Evolutionary conservation across 352 stramenopile genomes (phyloP), one percentile per base, ranked within the genome.

Genomic region (Phytophthora niederhauseri): DNA sequence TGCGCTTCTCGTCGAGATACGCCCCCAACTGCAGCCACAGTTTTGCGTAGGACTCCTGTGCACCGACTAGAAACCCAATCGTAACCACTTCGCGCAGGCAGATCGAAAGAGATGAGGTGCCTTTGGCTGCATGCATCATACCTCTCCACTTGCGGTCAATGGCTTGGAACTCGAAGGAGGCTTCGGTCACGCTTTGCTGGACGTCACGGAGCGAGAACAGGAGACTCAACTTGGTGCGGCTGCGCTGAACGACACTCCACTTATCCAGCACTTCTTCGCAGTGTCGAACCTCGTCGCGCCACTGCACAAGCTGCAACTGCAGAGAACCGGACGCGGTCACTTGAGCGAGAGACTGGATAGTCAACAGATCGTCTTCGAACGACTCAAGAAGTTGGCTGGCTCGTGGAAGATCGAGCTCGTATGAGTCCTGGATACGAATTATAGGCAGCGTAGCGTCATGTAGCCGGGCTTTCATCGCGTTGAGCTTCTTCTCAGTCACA

Each of bases 131-230:
- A 6, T 79, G 72, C 83, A 93, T 93, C 78, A 90, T 89, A 0
- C 76, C 73, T 58, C 76, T 77, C 85, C 85, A 93, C 46, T 93
- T 93, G 5, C 85, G 83, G 50, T 87, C 80, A 11, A 91, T 58
- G 2, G 75, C 70, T 57, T 90, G 80, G 31, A 91, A 93, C 49
- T 90, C 81, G 36, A 82, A 84, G 1, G 74, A 78, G 0, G 83
- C 80, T 19, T 89, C 76, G 9, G 61, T 69, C 0, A 91, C 81
- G 59, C 75, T 84, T 56, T 89, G 71, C 34, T 91, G 83, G 2
- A 91, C 77, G 56, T 91, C 80, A 19, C 64, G 70, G 19, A 89
- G 69, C 3, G 64, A 57, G 46, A 91, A 93, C 11, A 91, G 59
- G 1, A 70, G 64, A 19, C 60, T 67, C 22, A 93, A 65, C 15